Percentiles rank a stretch among this genome's conserved stretches.
phyloP scores from a whole-genome alignment of 2,329 filamentous ascomycete genomes.

The Bipolaris victoriae region DNA sequence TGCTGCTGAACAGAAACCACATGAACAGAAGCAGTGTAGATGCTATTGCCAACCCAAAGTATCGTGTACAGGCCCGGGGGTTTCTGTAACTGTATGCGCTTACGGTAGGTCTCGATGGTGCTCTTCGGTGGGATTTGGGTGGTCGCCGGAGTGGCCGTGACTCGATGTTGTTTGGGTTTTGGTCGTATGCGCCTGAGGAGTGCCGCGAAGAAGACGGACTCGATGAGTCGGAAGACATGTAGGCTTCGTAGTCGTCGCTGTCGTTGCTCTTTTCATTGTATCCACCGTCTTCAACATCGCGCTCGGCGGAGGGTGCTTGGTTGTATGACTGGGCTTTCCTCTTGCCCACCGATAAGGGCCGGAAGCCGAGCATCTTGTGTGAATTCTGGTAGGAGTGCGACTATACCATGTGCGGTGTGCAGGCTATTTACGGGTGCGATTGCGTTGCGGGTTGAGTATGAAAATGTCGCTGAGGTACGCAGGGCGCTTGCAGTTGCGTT shows the following conservation, averaged over 20 bases:
- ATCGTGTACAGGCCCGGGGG: conserved; percentile 76
- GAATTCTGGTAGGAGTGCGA: not conserved
- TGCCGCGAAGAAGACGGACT: conserved; percentile 62
- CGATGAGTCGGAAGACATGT: conserved; percentile 49
- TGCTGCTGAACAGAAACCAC: conserved; percentile 73
- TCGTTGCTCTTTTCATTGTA: conserved; percentile 50
- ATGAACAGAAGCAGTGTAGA: conserved; percentile 77
- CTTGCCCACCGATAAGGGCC: conserved; percentile 46
- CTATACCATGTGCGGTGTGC: conserved; percentile 14
- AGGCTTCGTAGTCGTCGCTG: conserved; percentile 45
- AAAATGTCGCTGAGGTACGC: not conserved
- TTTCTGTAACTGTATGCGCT: conserved; percentile 63
- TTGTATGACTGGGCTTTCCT: conserved; percentile 45
- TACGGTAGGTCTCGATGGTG: conserved; percentile 35
- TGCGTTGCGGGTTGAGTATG: not conserved
- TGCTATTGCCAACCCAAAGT: conserved; percentile 75
- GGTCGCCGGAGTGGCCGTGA: conserved; percentile 26
- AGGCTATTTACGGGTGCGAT: not conserved
- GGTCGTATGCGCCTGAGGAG: conserved; percentile 37
- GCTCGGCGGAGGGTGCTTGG: conserved; percentile 34
- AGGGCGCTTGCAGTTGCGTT: not conserved
- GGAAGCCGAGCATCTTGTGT: conserved; percentile 44
- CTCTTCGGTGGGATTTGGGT: conserved; percentile 23
- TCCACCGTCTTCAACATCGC: conserved; percentile 42
- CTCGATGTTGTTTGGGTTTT: conserved; percentile 39